Evolutionary conservation across 2,329 filamentous ascomycete species (phyloP), one percentile per base, ranked within the genome.

Genomic region (Penicillium digitatum): DNA sequence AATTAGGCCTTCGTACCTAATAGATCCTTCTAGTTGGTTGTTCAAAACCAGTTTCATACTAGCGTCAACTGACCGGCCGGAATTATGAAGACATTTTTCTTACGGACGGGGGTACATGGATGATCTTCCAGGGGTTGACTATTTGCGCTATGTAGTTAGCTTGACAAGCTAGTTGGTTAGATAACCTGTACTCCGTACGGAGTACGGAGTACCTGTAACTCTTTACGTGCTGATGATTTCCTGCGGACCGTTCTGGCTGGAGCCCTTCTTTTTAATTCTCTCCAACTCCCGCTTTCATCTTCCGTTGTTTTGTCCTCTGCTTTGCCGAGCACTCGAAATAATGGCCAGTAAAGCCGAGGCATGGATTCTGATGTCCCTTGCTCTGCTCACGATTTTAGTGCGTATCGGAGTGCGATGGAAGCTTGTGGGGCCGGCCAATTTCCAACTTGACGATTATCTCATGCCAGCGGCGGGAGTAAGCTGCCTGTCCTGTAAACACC

Each of bases 341-440:
- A 62, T 62, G 60, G 20, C 59, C 16, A 20, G 14, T 20, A 61
- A 65, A 16, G 54, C 56, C 26, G 78, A 80, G 62, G 73, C 72
- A 3, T 80, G 77, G 59, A 74, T 77, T 3, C 72, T 84, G 10
- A 69, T 83, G n/a, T 60, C 59, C 24, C 38, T 63, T 31, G 59
- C 53, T n/a, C 20, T 62, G 12, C 16, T 44, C 11, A 55, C 18
- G 5, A 62, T 63, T 11, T 16, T 57, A 29, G 32, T 60, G 16
- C 61, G 59, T 12, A 27, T 57, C 1, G 39, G 18, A 12, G 59
- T 62, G 31, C 61, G 61, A 54, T 63, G 59, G 55, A 62, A 56
- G 22, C 59, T 62, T 4, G 61, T 63, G 6, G 61, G 61, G 1
- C 55, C 49, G 3, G 7, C 39, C n/a, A 45, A 50, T 34, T 60